A percentile compares a stretch with the other conserved stretches of the same genome.
These are phyloP conservation scores for Juglanconis sp. DNA, from an alignment of 2,329 filamentous ascomycete species.

Conservation along the genomic window DNA sequence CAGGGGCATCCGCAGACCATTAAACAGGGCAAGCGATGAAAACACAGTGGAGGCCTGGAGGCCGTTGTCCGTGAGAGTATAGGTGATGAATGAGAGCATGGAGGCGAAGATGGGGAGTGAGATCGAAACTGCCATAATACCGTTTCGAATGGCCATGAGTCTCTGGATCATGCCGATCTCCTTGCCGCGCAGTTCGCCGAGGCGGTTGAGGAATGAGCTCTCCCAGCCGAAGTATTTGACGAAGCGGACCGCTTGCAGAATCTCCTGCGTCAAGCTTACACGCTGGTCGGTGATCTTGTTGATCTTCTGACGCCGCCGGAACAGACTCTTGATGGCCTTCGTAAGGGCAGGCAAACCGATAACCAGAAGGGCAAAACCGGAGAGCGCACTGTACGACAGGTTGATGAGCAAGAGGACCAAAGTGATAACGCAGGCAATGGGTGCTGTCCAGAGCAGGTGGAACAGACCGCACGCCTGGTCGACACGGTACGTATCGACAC, in stretches of 20 bases:
- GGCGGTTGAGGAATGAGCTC: constrained; percentile 73
- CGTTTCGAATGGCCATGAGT: constrained; percentile 78
- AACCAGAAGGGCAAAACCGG: constrained; percentile 80
- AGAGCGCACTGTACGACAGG: constrained; percentile 81
- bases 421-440: constrained; percentile 74
- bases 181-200: constrained; percentile 67
- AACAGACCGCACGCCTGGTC: constrained; percentile 86
- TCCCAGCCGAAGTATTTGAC: constrained; percentile 99
- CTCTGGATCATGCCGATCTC: constrained; percentile 85
- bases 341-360: constrained; percentile 76
- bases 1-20: constrained; percentile 82
- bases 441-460: constrained; percentile 87
- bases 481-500: constrained; percentile 88
- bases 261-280: constrained; percentile 88
- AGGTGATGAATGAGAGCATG: constrained; percentile 91
- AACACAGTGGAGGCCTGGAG: constrained; percentile 79
- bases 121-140: constrained; percentile 78
- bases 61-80: constrained; percentile 61
- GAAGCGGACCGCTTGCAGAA: constrained; percentile 84
- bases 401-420: constrained; percentile 81
- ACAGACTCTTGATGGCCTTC: constrained; percentile 71
- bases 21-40: constrained; percentile 91
- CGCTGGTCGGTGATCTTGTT: constrained; percentile 94
- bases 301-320: constrained; percentile 72
- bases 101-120: constrained; percentile 90